Conservation (phyloP, 768 basidiomycete species). For the Naganishia randhawae region DNA sequence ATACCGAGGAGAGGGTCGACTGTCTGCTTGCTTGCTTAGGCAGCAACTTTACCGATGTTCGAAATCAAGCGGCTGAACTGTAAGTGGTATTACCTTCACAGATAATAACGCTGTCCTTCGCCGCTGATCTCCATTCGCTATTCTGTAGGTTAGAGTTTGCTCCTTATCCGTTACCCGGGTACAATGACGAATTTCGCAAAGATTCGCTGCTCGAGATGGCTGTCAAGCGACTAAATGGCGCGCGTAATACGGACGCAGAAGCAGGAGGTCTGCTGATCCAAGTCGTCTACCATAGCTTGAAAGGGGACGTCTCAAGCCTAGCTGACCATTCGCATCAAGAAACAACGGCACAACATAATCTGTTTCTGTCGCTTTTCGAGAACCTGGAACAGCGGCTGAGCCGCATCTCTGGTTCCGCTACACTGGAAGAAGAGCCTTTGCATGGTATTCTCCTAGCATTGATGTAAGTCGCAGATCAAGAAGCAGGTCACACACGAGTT, state of each 20-base stretch:
- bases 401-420: conserved; percentile 32
- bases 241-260: conserved; percentile 47
- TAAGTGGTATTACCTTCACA: conserved; percentile 30
- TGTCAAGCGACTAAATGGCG: conserved; percentile 36
- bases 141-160: conserved; percentile 37
- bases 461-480: conserved; percentile 31
- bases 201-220: conserved; percentile 36
- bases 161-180: conserved; percentile 39
- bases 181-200: conserved; percentile 27
- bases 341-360: neutral
- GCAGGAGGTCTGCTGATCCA: conserved; percentile 44
- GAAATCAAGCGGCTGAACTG: conserved; percentile 39
- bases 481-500: neutral
- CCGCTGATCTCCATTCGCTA: neutral
- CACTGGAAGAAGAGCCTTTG: conserved; percentile 38
- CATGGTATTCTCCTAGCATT: conserved; percentile 44
- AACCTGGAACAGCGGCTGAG: conserved; percentile 30
- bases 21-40: conserved; percentile 41
- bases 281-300: conserved; percentile 27
- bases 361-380: neutral
- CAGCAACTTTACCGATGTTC: conserved; percentile 47
- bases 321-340: neutral
- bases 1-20: conserved; percentile 38
- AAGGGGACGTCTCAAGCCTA: neutral
- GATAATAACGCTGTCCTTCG: neutral